Evolutionary conservation across 2,329 filamentous ascomycete species (phyloP), one percentile per base, ranked within the genome.

Genomic region (Epicoccum sorghinum): DNA sequence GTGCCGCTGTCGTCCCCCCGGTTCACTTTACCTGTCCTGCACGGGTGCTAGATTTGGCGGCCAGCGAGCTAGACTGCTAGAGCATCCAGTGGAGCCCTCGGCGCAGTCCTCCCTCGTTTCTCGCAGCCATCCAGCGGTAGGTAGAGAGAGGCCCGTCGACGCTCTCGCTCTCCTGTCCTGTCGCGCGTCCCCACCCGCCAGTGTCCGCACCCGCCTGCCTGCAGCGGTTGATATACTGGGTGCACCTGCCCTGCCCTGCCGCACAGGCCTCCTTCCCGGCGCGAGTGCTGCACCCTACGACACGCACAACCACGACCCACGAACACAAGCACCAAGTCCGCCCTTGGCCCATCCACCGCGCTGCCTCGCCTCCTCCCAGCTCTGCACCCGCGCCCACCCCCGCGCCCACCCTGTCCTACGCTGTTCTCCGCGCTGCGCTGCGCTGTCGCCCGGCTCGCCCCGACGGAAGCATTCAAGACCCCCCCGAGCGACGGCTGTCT

Each of bases 401-500:
- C 43, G 35, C 40, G 38, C 53, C 22, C 42, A 46, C 43, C 24
- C 52, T 33, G 35, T 52, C 18, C 24, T 23, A 12, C 24, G 37
- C 39, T 29, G 37, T 25, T 7, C 38, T 30, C 12, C 29, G 29
- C 29, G 29, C 7, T 33, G 36, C 14, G 27, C 35, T 18, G 32
- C 54, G 24, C 24, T 45, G 48, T 35, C 32, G 37, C 56, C 53
- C 46, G 57, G 48, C 51, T 58, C 57, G 36, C 53, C 48, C 64
- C 59, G 61, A 67, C 66, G 53, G 44, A 64, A 61, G 54, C 65
- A 53, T 61, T 42, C 57, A 58, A 59, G 59, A 59, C 55, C 54
- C 42, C 53, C 43, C 54, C 51, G 47, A 25, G 39, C n/a, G 59
- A 47, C 32, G 4, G 27, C 27, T 9, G 27, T 42, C 58, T 52